Evolutionary conservation across 1,139 yeast species (phyloP), one percentile per base, ranked within the genome.

Genomic region (Saccharomyces hybrid): DNA sequence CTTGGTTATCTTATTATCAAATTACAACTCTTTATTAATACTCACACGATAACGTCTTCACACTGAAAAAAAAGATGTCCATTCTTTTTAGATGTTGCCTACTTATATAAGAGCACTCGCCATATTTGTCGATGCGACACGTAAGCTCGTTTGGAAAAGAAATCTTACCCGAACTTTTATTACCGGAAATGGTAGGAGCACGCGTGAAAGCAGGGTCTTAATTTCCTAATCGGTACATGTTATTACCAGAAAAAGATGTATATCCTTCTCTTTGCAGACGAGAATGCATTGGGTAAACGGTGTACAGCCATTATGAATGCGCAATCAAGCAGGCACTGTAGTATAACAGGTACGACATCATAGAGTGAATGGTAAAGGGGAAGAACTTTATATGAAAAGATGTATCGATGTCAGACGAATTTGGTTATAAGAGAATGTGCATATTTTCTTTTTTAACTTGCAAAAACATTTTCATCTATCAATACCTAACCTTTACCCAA

Each of bases 121-220:
- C 44, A 38, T 38, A 38, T 38, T 20, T 20, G 44, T 38, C 44
- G 44, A 38, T 38, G 44, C 44, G 44, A 38, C 44, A 38, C 44
- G 44, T 38, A 20, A 38, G 44, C 44, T 38, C 44, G 44, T 38
- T 38, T 38, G 44, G 44, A 38, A 38, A 16, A 16, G 44, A 16
- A 20, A 16, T 16, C 44, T 38, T 38, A 38, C 44, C 44, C 44
- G 44, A 38, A 16, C 44, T 38, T 32, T 8, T 16, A 16, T 38
- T 38, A 38, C 44, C 13, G 23, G 11, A 38, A 38, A 38, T 2
- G 44, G 44, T 9, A 38, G 23, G 41, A 38, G 44, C 13, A 38
- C 44, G 44, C 44, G 44, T 38, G 23, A 38, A 38, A 38, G 23
- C 44, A 38, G 44, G 44, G 44, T 38, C 44, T 20, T 25, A 6